A percentile compares a stretch with the other conserved stretches of the same genome.
These are phyloP conservation scores for Clonostachys byssicola DNA, from an alignment of 2,329 filamentous ascomycete genomes.

Conservation along the genomic window DNA sequence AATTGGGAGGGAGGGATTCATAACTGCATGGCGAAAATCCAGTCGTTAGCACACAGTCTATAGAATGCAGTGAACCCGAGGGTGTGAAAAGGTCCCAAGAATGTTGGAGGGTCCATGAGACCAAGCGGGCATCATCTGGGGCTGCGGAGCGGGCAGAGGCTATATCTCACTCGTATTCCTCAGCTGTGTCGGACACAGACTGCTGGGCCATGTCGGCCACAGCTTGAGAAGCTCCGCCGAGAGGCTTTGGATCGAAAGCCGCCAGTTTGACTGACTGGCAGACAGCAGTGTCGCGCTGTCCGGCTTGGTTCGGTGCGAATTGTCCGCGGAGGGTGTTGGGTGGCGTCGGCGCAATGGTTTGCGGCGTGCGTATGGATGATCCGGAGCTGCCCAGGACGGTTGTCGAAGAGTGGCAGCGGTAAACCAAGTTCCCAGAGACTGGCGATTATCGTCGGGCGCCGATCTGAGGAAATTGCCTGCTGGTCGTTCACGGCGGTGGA, in stretches of 20 bases:
- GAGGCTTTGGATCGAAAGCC: constrained; percentile 55
- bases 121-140: neutral
- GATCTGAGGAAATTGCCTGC: no score
- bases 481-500: no score
- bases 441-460: no score
- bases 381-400: no score
- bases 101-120: neutral
- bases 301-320: no score
- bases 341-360: no score
- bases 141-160: neutral
- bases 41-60: neutral
- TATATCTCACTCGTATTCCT: constrained; percentile 60
- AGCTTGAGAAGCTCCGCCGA: constrained; percentile 62
- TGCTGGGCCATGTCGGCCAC: constrained; percentile 67
- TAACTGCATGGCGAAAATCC: constrained; percentile 45
- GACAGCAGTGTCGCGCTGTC: neutral
- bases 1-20: constrained; percentile 91
- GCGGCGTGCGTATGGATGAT: no score
- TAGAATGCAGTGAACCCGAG: neutral
- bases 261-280: constrained; percentile 46
- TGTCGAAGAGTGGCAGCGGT: no score
- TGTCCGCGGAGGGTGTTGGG: no score
- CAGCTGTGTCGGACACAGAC: constrained; percentile 54
- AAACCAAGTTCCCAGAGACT: no score
- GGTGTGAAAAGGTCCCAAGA: constrained; percentile 8